phyloP scores from a whole-genome alignment of 2,329 filamentous ascomycete species.

The Pestalotiopsis sp. region DNA sequence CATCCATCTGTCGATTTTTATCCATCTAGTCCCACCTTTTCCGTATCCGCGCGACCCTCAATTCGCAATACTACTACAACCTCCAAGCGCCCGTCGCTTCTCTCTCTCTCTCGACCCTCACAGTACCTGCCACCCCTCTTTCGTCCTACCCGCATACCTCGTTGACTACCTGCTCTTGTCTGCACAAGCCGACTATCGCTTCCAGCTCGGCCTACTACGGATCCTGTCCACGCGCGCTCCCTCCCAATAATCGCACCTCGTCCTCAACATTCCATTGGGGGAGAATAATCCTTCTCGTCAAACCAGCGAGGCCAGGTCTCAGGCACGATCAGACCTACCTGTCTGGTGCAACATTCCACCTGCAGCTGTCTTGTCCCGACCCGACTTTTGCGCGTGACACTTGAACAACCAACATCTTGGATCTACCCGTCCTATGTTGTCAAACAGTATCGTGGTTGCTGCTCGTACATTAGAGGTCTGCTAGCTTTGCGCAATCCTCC shows the following conservation, averaged over 20 bases:
- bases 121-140: slow-evolving; percentile 9
- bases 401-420: not conserved
- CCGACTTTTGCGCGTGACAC: slow-evolving; percentile 8
- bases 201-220: not conserved
- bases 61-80: slow-evolving; percentile 1
- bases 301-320: not conserved
- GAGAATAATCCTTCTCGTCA: not conserved
- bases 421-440: slow-evolving; percentile 10
- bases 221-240: not conserved
- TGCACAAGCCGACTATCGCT: not conserved
- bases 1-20: slow-evolving; percentile 10
- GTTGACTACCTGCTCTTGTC: not conserved
- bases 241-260: not conserved
- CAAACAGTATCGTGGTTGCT: slow-evolving; percentile 1
- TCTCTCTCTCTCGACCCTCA: not conserved
- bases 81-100: not conserved
- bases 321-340: slow-evolving; percentile 3
- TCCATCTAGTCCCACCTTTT: slow-evolving; percentile 8
- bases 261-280: not conserved
- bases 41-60: not conserved
- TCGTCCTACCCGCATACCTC: not conserved
- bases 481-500: not conserved
- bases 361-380: slow-evolving; percentile 9
- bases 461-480: not conserved
- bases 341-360: slow-evolving; percentile 9